Base-by-base conservation (phyloP, 345 rosid species). In the Clausena lansium region DNA sequence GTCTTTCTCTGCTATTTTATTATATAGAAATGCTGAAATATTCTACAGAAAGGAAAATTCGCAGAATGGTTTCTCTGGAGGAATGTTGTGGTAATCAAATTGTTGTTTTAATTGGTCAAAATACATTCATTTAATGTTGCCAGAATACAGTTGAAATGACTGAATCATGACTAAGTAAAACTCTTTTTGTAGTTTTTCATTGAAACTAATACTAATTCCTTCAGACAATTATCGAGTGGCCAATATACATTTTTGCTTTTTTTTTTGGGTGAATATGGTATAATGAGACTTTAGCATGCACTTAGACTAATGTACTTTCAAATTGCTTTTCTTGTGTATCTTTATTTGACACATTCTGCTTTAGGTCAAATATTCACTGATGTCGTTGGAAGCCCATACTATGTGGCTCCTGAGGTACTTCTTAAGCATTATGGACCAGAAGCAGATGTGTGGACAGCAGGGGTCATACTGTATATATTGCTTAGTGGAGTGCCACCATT, bases 361-460 rank as follows among this genome's bases (percentile, higher is more conserved):
- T 70, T 83, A 95, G 99, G 89, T 79, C 97, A 95, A 86, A 77
- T 89, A 73, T 95, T 95, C 80, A 92, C 91, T 47, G 99, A 95
- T 86, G 98, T 93, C 13, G 99, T 95, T 76, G 99, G 99, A 65
- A 95, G 99, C 78, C 99, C 99, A 30, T 95, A 93, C 81, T 95
- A 95, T 64, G 97, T 93, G 28, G 99, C 99, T 73, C 99, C 99
- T 14, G 99, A 93, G 88, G 99, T 95, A 47, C 97, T 96, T 55
- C 91, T 88, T 36, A 96, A 96, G 86, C 91, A 87, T 78, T 95
- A 92, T 72, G 98, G 98, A 68, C 99, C 96, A 27, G 98, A 83
- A 84, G 99, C 99, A 30, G 99, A 95, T 83, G 99, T 95, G 57
- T 95, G 99, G 99, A 95, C 99, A 22, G 98, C 98, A 45, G 99